Evolutionary conservation across 2,329 filamentous ascomycete species (phyloP).

Genomic region (Colletotrichum spinosum): DNA sequence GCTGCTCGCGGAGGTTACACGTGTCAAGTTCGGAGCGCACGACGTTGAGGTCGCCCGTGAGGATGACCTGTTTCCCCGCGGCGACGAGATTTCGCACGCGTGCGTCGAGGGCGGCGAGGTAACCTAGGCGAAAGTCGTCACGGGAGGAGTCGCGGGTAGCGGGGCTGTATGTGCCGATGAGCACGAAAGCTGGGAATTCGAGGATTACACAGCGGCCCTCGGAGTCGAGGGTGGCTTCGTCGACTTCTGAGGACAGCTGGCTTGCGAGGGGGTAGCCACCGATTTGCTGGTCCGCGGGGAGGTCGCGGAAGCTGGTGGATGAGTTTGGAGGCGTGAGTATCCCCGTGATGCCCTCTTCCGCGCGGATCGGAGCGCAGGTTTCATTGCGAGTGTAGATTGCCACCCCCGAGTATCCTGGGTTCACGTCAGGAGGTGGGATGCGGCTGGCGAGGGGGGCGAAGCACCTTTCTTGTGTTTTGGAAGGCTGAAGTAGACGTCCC

Average conservation of each 20-base stretch:
- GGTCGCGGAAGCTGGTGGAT: constrained; percentile 76
- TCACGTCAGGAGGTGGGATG: background rate
- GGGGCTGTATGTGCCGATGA: constrained; percentile 92
- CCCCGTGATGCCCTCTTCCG: constrained; percentile 94
- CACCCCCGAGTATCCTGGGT: constrained; percentile 89
- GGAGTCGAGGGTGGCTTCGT: constrained; percentile 81
- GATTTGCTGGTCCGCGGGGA: constrained; percentile 80
- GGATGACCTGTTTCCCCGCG: constrained; percentile 85
- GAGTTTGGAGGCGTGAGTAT: constrained; percentile 80
- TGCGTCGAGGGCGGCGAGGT: constrained; percentile 82
- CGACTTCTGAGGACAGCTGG: constrained; percentile 74
- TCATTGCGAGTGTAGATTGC: constrained; percentile 94
- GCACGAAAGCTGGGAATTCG: constrained; percentile 94
- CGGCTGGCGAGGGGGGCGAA: background rate
- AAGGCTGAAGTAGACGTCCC: constrained; percentile 96
- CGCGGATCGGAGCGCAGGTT: constrained; percentile 85
- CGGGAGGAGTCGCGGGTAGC: constrained; percentile 88
- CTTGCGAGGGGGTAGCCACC: constrained; percentile 84
- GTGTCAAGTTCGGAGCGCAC: constrained; percentile 77
- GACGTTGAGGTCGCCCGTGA: constrained; percentile 92
- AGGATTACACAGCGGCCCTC: constrained; percentile 93
- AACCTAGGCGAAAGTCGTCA: constrained; percentile 84
- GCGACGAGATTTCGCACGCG: constrained; percentile 85
- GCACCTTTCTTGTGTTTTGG: constrained; percentile 92
- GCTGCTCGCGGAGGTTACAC: constrained; percentile 77